Evolutionary conservation across 208 protist species (phyloP).

Genomic region (Trichomonas gallinae): DNA sequence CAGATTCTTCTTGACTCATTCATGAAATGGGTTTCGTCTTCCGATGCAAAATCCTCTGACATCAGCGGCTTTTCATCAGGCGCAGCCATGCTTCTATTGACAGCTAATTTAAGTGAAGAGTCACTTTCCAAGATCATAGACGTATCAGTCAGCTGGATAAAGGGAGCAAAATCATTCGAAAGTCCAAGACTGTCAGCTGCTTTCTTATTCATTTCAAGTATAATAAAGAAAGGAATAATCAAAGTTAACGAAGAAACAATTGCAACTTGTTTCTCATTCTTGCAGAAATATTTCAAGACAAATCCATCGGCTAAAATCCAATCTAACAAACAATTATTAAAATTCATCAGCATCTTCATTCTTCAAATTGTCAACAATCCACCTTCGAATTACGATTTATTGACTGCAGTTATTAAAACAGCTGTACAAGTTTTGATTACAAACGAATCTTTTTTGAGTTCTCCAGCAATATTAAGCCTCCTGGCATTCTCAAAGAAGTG

Average conservation of each 20-base stretch:
- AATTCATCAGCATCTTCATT: background rate
- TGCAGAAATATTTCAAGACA: background rate
- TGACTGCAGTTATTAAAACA: background rate
- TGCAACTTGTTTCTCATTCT: background rate
- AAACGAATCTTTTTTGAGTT: background rate
- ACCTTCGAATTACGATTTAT: background rate
- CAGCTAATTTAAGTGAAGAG: background rate
- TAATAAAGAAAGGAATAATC: background rate
- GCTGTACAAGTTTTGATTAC: background rate
- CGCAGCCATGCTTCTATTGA: background rate
- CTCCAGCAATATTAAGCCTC: background rate
- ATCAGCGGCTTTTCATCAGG: background rate
- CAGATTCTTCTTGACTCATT: background rate
- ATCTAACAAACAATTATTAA: background rate
- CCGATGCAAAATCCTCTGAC: background rate
- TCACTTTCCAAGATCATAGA: background rate
- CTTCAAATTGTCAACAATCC: background rate
- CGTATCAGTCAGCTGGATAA: background rate
- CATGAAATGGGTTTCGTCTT: background rate
- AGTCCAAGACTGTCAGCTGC: background rate
- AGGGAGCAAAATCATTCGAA: background rate
- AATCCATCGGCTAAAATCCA: background rate
- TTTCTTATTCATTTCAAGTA: background rate
- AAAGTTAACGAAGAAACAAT: background rate
- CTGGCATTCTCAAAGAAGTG: background rate